A percentile compares a stretch with the other conserved stretches of the same genome.
Conservation (phyloP, 179 eudicot genomes). For the Silene coronaria region DNA sequence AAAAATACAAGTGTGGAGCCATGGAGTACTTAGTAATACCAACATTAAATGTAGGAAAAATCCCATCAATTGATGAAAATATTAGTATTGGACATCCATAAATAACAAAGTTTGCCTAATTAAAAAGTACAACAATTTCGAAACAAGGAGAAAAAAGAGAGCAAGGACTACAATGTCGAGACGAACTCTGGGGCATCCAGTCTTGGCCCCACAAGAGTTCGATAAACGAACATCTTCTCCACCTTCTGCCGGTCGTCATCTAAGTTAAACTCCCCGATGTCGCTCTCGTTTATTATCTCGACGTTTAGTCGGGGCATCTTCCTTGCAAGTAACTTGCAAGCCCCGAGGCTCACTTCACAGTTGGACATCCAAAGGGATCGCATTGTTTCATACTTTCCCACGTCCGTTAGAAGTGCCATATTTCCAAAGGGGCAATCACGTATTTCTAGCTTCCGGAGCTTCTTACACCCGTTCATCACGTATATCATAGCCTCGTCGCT, state of each 20-base stretch:
- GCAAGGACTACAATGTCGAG: slow-evolving; percentile 43
- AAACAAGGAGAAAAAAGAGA: background rate
- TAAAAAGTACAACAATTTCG: slow-evolving; percentile 7
- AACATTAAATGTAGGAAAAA: background rate
- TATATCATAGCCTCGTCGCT: slow-evolving; percentile 70
- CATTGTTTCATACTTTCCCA: slow-evolving; percentile 80
- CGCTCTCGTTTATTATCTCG: slow-evolving; percentile 66
- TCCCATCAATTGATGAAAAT: slow-evolving; percentile 20
- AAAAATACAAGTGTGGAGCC: no score
- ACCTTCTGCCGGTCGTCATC: slow-evolving; percentile 48
- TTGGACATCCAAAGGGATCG: slow-evolving; percentile 99
- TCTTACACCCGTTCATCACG: slow-evolving; percentile 76
- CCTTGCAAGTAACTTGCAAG: slow-evolving; percentile 64
- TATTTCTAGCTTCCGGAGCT: slow-evolving; percentile 66
- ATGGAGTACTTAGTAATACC: background rate
- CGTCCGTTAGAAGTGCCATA: slow-evolving; percentile 55
- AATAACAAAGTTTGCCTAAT: slow-evolving; percentile 21
- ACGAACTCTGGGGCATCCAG: slow-evolving; percentile 66
- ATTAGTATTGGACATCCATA: slow-evolving; percentile 19
- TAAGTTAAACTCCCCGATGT: slow-evolving; percentile 26
- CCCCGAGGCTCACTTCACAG: slow-evolving; percentile 68
- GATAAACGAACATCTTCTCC: slow-evolving; percentile 71
- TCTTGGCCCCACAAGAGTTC: slow-evolving; percentile 66
- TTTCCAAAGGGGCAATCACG: slow-evolving; percentile 78
- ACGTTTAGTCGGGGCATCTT: slow-evolving; percentile 72